Conservation (phyloP, 1,284 basidiomycete species). For the Trichosporon coremiiforme region DNA sequence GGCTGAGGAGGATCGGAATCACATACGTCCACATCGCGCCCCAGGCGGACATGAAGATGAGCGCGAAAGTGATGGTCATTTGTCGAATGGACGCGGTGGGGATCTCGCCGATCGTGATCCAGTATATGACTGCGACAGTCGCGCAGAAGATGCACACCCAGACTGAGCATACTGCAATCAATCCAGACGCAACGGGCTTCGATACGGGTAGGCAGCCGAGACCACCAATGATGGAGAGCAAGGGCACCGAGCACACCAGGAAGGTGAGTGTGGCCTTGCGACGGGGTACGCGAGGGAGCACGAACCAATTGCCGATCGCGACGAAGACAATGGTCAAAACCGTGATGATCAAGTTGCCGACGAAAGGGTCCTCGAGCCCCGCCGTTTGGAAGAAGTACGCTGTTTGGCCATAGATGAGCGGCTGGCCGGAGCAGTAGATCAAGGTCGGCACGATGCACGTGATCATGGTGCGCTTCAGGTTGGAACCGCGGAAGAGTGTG, state of each 20-base stretch:
- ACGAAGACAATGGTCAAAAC: constrained; percentile 48
- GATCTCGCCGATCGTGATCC: constrained; percentile 31
- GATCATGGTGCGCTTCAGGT: constrained; percentile 32
- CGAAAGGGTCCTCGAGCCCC: constrained; percentile 19
- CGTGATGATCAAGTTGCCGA: constrained; percentile 25
- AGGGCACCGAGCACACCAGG: not conserved
- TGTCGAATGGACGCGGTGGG: constrained; percentile 27
- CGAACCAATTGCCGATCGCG: constrained; percentile 41
- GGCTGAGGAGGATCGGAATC: constrained; percentile 17
- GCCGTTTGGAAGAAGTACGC: constrained; percentile 34
- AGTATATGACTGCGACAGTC: constrained; percentile 34
- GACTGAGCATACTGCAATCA: constrained; percentile 27
- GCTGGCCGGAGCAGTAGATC: constrained; percentile 30
- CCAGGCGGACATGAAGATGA: constrained; percentile 20
- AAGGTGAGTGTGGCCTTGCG: constrained; percentile 31
- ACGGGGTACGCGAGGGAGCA: constrained; percentile 52
- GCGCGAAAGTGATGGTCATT: constrained; percentile 31
- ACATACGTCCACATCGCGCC: constrained; percentile 26
- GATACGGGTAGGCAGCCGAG: constrained; percentile 37
- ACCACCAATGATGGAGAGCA: constrained; percentile 49
- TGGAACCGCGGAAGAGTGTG: constrained; percentile 28
- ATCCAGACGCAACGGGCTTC: constrained; percentile 14
- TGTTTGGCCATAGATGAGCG: constrained; percentile 33
- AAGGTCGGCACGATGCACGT: constrained; percentile 25
- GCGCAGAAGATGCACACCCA: constrained; percentile 38